Evolutionary conservation across 257 asterid genomes (phyloP), one percentile per base, ranked within the genome.

Genomic region (Avicennia marina): DNA sequence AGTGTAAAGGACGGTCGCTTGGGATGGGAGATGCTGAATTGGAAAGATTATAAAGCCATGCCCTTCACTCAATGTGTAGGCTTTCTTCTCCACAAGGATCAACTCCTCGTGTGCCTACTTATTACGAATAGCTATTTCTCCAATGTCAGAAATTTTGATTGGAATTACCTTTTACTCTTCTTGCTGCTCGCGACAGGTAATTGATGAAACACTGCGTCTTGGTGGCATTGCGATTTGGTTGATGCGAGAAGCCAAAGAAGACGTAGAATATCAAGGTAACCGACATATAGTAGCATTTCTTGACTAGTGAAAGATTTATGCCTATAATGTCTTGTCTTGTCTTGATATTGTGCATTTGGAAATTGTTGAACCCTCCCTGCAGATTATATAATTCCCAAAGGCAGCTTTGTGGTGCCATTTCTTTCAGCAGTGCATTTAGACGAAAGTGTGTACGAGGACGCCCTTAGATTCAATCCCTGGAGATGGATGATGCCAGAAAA

Each of bases 161-260:
- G n/a, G n/a, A n/a, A n/a, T n/a, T n/a, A n/a, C n/a, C n/a, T n/a
- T n/a, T n/a, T n/a, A n/a, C n/a, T n/a, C 34, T 29, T 4, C 34
- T 4, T 29, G 34, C 34, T 29, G 34, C 24, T 44, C 41, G 65
- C 58, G 20, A 44, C 78, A 89, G 97, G 88, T 87, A 9, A 90
- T 82, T 29, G 98, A 90, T 43, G 98, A 90, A 79, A 75, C 94
- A 56, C 98, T 87, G 60, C 75, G 98, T 44, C 52, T 84, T 13
- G 98, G 89, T 11, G 96, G 95, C 22, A 87, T 90, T 48, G 96
- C 98, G 31, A 87, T 90, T 66, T 90, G 96, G 96, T 66, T 90
- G 77, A 79, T 82, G 96, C 77, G 98, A 71, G 98, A 90, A 82
- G 90, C 96, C 60, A 90, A 78, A 56, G 74, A 76, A 18, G 81